Evolutionary conservation across 2,329 filamentous ascomycete species (phyloP), one percentile per base, ranked within the genome.

Genomic region (Emergomyces orientalis): DNA sequence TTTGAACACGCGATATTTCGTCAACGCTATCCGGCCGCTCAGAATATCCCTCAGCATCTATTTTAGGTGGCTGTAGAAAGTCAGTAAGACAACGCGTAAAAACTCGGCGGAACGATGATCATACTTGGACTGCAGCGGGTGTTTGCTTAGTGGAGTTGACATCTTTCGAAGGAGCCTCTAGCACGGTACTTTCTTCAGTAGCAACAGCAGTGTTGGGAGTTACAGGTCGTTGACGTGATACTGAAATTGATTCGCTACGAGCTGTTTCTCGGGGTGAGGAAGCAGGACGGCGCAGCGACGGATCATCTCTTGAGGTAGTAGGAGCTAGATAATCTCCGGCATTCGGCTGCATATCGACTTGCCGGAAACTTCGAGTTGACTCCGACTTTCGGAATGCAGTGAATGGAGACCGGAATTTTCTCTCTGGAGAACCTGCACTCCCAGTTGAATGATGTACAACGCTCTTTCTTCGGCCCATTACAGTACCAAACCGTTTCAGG

Each of bases 401-500:
- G 67, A 80, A 79, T 22, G 77, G 76, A 57, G 72, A 74, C 43
- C 76, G 73, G 54, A 73, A 72, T 63, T 78, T 78, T 65, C 76
- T 78, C 52, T 80, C 77, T 37, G 72, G 67, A 30, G 69, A 69
- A 43, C 69, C 63, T 22, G 68, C 27, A 25, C 66, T 67, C 37
- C 69, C 70, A 30, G 69, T 70, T 13, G 74, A 70, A n/a, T 75
- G 70, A 30, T 72, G 67, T 13, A 74, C 72, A 54, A 76, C 69
- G 64, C 77, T 79, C 70, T 79, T 79, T 62, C 78, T 73, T 58
- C 78, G 69, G 54, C 76, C 75, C 77, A 80, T 80, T 25, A 80
- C 78, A 4, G 78, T 80, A 37, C 78, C 78, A 32, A 80, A 70
- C 62, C 78, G 74, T 65, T 76, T 77, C 39, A 80, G 69, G 4